phyloP scores from a whole-genome alignment of 495 filamentous ascomycete genomes.

The Tetracladium setigerum region DNA sequence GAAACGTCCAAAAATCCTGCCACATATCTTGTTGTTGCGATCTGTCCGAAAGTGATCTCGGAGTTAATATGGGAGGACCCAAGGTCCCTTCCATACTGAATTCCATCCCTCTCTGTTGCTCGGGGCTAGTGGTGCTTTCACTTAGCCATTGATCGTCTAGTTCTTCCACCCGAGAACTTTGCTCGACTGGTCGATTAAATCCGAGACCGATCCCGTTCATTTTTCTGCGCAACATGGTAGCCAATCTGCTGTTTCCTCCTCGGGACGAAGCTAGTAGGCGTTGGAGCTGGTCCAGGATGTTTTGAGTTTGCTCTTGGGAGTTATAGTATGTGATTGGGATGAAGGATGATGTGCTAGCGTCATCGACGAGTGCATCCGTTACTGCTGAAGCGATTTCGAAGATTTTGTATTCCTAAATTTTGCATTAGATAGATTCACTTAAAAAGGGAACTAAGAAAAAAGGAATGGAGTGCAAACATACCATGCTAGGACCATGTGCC shows the following conservation, averaged over 20 bases:
- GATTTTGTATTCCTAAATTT: slow-evolving; percentile 34
- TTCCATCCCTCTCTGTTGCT: not conserved
- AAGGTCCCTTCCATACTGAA: not conserved
- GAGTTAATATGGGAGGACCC: not conserved
- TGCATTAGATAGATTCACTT: slow-evolving; percentile 7
- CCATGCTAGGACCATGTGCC: slow-evolving; percentile 30
- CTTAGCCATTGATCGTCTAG: not conserved
- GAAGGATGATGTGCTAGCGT: slow-evolving; percentile 4
- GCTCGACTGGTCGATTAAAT: not conserved
- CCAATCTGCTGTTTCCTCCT: slow-evolving; percentile 27
- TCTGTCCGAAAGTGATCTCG: not conserved
- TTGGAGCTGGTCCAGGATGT: slow-evolving; percentile 27
- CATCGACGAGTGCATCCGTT: slow-evolving; percentile 32
- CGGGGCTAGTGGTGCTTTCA: not conserved
- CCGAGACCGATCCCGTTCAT: slow-evolving; percentile 17
- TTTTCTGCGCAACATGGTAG: slow-evolving; percentile 24
- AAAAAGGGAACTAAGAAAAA: not conserved
- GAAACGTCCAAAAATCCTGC: not conserved
- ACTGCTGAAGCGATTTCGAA: slow-evolving; percentile 40
- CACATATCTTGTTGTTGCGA: not conserved
- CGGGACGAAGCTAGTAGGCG: slow-evolving; percentile 27
- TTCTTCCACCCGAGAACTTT: not conserved
- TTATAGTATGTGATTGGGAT: slow-evolving; percentile 1
- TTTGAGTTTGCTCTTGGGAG: slow-evolving; percentile 19
- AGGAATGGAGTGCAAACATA: too few relatives aligned